These are phyloP conservation scores for Leishmania major DNA, from an alignment of 208 protist genomes.

Conservation along the genomic window DNA sequence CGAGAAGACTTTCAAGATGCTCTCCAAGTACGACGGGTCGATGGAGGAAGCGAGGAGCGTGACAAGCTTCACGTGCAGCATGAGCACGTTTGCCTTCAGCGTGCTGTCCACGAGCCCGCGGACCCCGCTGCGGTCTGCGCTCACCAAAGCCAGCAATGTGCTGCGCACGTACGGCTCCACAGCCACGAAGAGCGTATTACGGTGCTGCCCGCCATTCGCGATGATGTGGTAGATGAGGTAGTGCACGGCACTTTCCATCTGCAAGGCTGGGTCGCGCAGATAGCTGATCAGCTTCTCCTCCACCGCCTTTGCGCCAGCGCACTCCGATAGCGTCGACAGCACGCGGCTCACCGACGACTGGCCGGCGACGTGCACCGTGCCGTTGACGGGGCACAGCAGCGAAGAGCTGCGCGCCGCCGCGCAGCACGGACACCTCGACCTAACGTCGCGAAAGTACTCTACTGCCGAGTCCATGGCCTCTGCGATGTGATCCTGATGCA, in stretches of 20 bases:
- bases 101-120: conserved; percentile 69
- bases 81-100: conserved; percentile 86
- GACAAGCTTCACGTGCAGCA: conserved; percentile 89
- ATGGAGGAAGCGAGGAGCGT: conserved; percentile 73
- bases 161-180: conserved; percentile 90
- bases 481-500: conserved; percentile 83
- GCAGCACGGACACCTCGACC: conserved; percentile 77
- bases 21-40: conserved; percentile 86
- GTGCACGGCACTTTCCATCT: conserved; percentile 85
- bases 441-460: conserved; percentile 79
- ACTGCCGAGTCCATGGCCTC: conserved; percentile 83
- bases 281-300: conserved; percentile 74
- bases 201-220: conserved; percentile 84
- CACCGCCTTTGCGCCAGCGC: conserved; percentile 70
- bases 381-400: conserved; percentile 74
- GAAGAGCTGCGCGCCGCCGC: conserved; percentile 61
- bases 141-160: conserved; percentile 78
- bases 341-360: conserved; percentile 74
- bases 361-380: conserved; percentile 79
- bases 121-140: conserved; percentile 53
- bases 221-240: conserved; percentile 87
- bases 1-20: conserved; percentile 78
- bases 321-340: conserved; percentile 84
- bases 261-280: conserved; percentile 71
- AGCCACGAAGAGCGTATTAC: conserved; percentile 74